These are phyloP conservation scores for Tetrastigma voinierianum DNA, from an alignment of 164 flowering plant genomes.

Conservation along the genomic window DNA sequence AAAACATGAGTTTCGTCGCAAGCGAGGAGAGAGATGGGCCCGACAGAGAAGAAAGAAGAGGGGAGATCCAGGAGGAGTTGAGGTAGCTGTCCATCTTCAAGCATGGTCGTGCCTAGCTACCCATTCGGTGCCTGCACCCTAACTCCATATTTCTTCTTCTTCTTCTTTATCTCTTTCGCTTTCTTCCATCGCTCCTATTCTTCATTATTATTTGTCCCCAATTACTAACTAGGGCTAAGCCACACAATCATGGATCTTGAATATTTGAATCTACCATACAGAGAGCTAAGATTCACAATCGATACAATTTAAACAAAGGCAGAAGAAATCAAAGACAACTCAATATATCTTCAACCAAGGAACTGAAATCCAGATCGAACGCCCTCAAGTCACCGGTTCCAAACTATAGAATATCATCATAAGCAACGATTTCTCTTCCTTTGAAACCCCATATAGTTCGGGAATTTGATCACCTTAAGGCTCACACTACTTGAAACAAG, in stretches of 20 bases:
- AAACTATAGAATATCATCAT: constrained; percentile 70
- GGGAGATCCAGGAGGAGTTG: constrained; percentile 36
- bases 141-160: constrained; percentile 52
- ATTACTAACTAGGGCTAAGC: no score
- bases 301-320: no score
- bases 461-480: constrained; percentile 23
- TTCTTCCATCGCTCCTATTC: constrained; percentile 16
- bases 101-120: constrained; percentile 67
- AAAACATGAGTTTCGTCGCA: constrained; percentile 94
- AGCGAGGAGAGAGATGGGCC: constrained; percentile 56
- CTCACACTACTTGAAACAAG: constrained; percentile 47
- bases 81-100: constrained; percentile 63
- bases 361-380: no score
- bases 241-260: no score
- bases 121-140: constrained; percentile 99
- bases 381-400: background rate
- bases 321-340: background rate
- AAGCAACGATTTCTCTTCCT: constrained; percentile 74
- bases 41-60: constrained; percentile 26
- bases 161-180: constrained; percentile 11
- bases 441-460: constrained; percentile 39
- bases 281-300: no score
- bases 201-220: no score
- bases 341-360: background rate
- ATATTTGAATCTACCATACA: no score